Evolutionary conservation across 495 filamentous ascomycete genomes (phyloP), one percentile per base, ranked within the genome.

Genomic region (Tuber melanosporum): DNA sequence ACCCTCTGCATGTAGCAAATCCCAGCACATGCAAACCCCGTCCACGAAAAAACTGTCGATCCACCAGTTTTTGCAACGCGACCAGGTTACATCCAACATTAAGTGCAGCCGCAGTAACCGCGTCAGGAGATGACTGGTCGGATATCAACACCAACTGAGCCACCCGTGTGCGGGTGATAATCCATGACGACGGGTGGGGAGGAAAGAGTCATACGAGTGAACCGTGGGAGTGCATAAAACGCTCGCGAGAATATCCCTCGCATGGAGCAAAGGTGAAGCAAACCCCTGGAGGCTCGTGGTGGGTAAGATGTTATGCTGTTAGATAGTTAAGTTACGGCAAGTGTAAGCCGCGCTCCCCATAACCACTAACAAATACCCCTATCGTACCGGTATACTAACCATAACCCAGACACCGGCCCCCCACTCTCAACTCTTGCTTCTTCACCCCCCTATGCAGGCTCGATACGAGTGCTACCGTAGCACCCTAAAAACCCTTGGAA

Each of bases 91-190:
- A 7, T 8, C 22, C 22, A 57, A 22, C 49, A 57, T 57, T 57
- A 57, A 57, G 49, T 57, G 49, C 49, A 57, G 49, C 49, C 49
- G 49, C 49, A 57, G 49, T 57, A 57, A 57, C 49, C 49, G 49
- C 49, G 20, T 22, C n/a, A 8, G 49, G 20, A 57, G 49, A 3
- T 57, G 49, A 57, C 49, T 57, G 49, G 49, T 57, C 49, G 49
- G 49, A 57, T 57, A 52, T 52, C 47, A 57, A 10, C 49, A n/a
- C 8, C 49, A n/a, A 19, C 49, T 26, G 22, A n/a, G 49, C 20
- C n/a, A 26, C 49, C 49, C 3, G 1, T n/a, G 49, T n/a, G 49
- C 49, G 49, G 49, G 49, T 57, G 49, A 57, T 22, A 57, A 57
- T n/a, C 49, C 22, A 57, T 57, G 49, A 57, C 22, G 49, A n/a